phyloP scores from a whole-genome alignment of 2,329 filamentous ascomycete genomes.

The Furcasterigmium furcatum region DNA sequence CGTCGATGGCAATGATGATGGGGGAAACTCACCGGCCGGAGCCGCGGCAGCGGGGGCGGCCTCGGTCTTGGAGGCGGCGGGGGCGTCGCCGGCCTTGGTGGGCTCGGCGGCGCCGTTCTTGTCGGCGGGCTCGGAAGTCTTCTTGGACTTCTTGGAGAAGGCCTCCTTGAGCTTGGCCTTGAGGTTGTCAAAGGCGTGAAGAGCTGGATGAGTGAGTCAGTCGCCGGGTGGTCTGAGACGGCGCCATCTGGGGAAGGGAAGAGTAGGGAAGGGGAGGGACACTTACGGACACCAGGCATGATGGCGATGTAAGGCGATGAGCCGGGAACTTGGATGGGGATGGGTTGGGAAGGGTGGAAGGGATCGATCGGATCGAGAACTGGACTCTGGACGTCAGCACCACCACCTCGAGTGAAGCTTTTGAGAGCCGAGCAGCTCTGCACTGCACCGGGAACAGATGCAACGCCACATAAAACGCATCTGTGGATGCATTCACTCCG shows the following conservation, averaged over 20 bases:
- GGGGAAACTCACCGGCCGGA: slow-evolving; percentile 3
- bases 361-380: too few relatives aligned
- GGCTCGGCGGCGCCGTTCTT: slow-evolving; percentile 28
- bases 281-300: slow-evolving; percentile 54
- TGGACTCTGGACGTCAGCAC: too few relatives aligned
- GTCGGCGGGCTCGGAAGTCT: slow-evolving; percentile 28
- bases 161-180: slow-evolving; percentile 50
- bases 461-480: too few relatives aligned
- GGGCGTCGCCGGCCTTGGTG: slow-evolving; percentile 21
- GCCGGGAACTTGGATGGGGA: not conserved
- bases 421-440: too few relatives aligned
- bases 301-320: slow-evolving; percentile 20
- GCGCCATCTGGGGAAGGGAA: too few relatives aligned
- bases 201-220: slow-evolving; percentile 30
- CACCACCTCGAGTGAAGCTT: too few relatives aligned
- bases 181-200: slow-evolving; percentile 49
- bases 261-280: too few relatives aligned
- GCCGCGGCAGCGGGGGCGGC: slow-evolving; percentile 20
- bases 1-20: not conserved
- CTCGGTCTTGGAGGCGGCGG: slow-evolving; percentile 21
- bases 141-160: slow-evolving; percentile 45
- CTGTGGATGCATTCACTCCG: too few relatives aligned
- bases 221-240: slow-evolving; percentile 5
- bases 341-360: too few relatives aligned
- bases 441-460: too few relatives aligned